A percentile compares a stretch with the other conserved stretches of the same genome.
Evolutionary conservation across 306 rosid species (phyloP).

Genomic region (Pyrus pyrifolia): DNA sequence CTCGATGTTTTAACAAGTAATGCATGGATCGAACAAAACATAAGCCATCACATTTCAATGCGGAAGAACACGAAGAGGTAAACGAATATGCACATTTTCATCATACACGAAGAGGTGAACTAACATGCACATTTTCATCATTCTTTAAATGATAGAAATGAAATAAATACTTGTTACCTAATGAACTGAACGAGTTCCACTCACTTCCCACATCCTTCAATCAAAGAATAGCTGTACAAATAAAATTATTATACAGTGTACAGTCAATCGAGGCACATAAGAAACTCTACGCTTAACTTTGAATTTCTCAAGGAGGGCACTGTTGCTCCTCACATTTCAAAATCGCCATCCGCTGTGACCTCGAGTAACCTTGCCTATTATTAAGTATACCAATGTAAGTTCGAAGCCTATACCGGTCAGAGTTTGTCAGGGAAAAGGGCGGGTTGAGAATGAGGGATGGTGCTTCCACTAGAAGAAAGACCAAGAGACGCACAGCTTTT

Average conservation of each 20-base stretch:
- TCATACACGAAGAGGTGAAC: not conserved
- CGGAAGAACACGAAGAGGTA: not conserved
- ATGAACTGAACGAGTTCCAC: constrained; percentile 15
- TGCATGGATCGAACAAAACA: not conserved
- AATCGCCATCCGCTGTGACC: constrained; percentile 67
- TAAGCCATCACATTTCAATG: not conserved
- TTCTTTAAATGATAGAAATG: constrained; percentile 44
- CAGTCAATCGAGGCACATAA: constrained; percentile 10
- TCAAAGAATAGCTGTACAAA: constrained; percentile 80
- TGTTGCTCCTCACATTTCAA: constrained; percentile 56
- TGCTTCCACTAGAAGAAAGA: constrained; percentile 85
- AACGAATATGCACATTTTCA: constrained; percentile 32
- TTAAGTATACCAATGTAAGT: constrained; percentile 66
- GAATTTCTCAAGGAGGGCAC: constrained; percentile 33
- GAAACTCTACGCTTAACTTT: constrained; percentile 20
- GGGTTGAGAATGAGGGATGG: constrained; percentile 90
- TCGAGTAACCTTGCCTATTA: constrained; percentile 70
- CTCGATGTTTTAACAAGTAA: not conserved
- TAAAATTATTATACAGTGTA: constrained; percentile 39
- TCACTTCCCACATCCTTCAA: constrained; percentile 45
- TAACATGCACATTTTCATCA: constrained; percentile 33
- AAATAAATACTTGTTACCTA: constrained; percentile 27
- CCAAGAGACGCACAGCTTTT: constrained; percentile 61
- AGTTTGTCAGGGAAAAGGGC: constrained; percentile 75
- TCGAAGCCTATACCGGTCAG: constrained; percentile 82